Percentiles rank a stretch among this genome's conserved stretches.
Conservation (phyloP, 768 basidiomycete species). For the Mycena albidolilacea region DNA sequence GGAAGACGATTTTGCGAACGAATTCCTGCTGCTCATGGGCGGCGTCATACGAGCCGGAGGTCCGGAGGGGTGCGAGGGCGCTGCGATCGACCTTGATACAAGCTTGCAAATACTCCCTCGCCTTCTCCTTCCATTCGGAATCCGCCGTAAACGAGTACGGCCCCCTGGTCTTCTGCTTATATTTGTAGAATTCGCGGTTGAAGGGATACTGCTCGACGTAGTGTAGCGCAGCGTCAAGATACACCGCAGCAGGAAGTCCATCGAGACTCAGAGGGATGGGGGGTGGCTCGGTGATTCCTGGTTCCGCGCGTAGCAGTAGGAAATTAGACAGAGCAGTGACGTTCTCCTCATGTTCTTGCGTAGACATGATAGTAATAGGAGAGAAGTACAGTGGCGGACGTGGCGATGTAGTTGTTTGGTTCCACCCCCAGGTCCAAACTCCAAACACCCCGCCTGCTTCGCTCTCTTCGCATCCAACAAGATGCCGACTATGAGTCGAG, state of each 20-base stretch:
- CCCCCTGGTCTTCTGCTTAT: conserved; percentile 16
- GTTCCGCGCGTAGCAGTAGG: conserved; percentile 26
- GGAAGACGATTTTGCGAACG: conserved; percentile 24
- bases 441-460: too few relatives aligned
- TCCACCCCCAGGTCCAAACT: too few relatives aligned
- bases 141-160: conserved; percentile 22
- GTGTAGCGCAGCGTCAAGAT: conserved; percentile 32
- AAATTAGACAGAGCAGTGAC: conserved; percentile 27
- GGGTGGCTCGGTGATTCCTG: conserved; percentile 31
- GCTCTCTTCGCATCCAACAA: too few relatives aligned
- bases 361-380: conserved; percentile 17
- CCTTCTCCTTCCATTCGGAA: conserved; percentile 32
- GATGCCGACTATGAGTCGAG: too few relatives aligned
- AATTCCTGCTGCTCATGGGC: conserved; percentile 31
- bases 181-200: conserved; percentile 34
- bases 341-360: conserved; percentile 27
- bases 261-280: conserved; percentile 34
- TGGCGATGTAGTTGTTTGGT: too few relatives aligned
- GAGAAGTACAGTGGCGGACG: too few relatives aligned
- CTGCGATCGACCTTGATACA: conserved; percentile 32
- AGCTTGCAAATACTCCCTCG: conserved; percentile 28
- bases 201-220: conserved; percentile 34
- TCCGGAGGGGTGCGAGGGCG: conserved; percentile 26
- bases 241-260: conserved; percentile 29
- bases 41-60: conserved; percentile 31